phyloP scores from a whole-genome alignment of 2,329 filamentous ascomycete species.

The Aureobasidium vineae region DNA sequence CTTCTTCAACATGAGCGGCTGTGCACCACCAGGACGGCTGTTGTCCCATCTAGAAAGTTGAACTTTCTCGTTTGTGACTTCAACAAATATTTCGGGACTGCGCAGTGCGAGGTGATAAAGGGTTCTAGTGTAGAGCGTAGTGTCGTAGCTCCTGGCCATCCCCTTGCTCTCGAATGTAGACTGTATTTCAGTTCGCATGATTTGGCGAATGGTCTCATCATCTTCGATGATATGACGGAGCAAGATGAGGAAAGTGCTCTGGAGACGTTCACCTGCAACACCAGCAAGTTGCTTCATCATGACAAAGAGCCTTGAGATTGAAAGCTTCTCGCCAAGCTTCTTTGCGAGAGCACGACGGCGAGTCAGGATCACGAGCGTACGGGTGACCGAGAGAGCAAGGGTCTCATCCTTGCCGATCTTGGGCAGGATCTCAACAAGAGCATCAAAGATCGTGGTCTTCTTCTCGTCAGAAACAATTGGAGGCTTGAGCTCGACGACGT shows the following conservation, averaged over 20 bases:
- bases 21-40: conserved; percentile 48
- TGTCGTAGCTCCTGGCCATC: conserved; percentile 58
- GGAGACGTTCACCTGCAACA: conserved; percentile 71
- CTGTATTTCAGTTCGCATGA: conserved; percentile 87
- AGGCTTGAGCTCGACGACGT: conserved; percentile 60
- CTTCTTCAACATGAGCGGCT: conserved; percentile 54
- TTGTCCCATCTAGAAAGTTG: conserved; percentile 66
- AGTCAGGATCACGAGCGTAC: conserved; percentile 84
- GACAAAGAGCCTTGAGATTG: conserved; percentile 84
- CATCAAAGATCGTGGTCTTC: conserved; percentile 68
- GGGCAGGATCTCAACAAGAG: conserved; percentile 79
- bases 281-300: conserved; percentile 92
- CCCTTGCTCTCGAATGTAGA: conserved; percentile 63
- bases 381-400: conserved; percentile 76
- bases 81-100: conserved; percentile 79
- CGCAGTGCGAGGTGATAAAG: conserved; percentile 78
- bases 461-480: conserved; percentile 63
- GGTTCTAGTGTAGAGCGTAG: conserved; percentile 69
- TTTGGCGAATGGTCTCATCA: conserved; percentile 81
- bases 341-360: conserved; percentile 72
- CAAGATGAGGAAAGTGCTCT: conserved; percentile 75
- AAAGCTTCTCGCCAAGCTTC: conserved; percentile 78
- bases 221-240: conserved; percentile 93
- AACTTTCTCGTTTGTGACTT: conserved; percentile 80
- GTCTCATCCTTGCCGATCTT: conserved; percentile 83